Conservation (phyloP, 768 basidiomycete species). For the Myochromella boudieri region DNA sequence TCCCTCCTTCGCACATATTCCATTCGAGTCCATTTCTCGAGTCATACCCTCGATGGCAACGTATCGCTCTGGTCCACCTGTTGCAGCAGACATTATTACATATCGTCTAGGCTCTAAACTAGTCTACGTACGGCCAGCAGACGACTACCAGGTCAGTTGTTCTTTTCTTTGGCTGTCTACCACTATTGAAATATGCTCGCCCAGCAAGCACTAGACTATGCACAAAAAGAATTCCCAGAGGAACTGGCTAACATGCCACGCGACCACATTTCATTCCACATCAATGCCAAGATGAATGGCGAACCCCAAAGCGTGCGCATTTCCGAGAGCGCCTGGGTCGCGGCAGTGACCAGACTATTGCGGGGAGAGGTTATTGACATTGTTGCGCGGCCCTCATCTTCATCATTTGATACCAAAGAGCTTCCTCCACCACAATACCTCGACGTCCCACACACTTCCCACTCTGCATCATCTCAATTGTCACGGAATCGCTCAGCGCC, state of each 20-base stretch:
- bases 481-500: slow-evolving; percentile 21
- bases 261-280: slow-evolving; percentile 43
- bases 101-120: slow-evolving; percentile 43
- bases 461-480: slow-evolving; percentile 25
- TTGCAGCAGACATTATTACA: slow-evolving; percentile 46
- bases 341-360: slow-evolving; percentile 36
- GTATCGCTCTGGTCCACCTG: slow-evolving; percentile 20
- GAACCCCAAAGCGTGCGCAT: slow-evolving; percentile 42
- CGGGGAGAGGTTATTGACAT: slow-evolving; percentile 52
- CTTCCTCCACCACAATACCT: slow-evolving; percentile 48
- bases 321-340: slow-evolving; percentile 51
- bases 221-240: slow-evolving; percentile 47
- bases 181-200: neutral
- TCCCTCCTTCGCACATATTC: too few species aligned
- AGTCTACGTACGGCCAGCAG: slow-evolving; percentile 51
- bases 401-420: slow-evolving; percentile 20
- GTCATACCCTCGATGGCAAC: slow-evolving; percentile 16
- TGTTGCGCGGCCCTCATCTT: slow-evolving; percentile 31
- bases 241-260: slow-evolving; percentile 37
- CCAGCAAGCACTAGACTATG: slow-evolving; percentile 51
- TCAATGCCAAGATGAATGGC: slow-evolving; percentile 32
- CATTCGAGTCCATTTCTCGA: too few species aligned
- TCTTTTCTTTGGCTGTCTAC: neutral
- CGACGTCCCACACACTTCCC: slow-evolving; percentile 27
- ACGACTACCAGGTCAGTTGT: slow-evolving; percentile 39